A percentile compares a stretch with the other conserved stretches of the same genome.
Conservation (phyloP, 2,329 filamentous ascomycete species). For the Bertia moriformis region DNA sequence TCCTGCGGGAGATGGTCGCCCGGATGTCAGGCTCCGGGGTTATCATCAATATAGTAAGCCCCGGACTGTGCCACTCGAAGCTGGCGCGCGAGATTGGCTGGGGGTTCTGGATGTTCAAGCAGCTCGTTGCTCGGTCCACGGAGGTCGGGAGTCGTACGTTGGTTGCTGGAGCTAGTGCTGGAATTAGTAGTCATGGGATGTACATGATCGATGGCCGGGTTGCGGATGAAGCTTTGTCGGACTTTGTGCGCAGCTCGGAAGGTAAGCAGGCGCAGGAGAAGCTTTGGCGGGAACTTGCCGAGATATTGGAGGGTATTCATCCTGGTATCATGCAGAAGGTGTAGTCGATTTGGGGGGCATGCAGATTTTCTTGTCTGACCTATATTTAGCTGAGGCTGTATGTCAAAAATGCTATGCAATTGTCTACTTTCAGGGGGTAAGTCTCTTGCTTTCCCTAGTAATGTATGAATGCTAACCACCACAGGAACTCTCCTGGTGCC, state of each 20-base stretch:
- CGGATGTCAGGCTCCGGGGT: conserved; percentile 12
- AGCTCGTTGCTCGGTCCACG: conserved; percentile 11
- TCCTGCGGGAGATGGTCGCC: conserved; percentile 18
- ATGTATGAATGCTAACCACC: too few species aligned
- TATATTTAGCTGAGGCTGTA: too few species aligned
- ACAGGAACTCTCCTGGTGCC: too few species aligned
- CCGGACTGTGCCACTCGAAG: conserved; percentile 32
- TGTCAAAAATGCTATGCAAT: too few species aligned
- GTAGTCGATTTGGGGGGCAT: too few species aligned
- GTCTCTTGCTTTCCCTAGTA: too few species aligned
- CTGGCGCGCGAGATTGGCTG: conserved; percentile 5
- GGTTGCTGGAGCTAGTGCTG: conserved; percentile 19
- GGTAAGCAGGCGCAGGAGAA: not conserved
- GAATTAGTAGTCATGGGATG: conserved; percentile 20
- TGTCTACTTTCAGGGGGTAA: too few species aligned
- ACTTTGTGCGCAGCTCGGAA: not conserved
- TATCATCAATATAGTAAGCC: conserved; percentile 33
- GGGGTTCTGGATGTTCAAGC: too few species aligned
- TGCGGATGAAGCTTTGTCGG: not conserved
- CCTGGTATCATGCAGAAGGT: conserved; percentile 1
- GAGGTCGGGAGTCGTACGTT: conserved; percentile 24
- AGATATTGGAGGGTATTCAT: not conserved
- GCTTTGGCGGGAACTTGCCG: not conserved
- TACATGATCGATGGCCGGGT: not conserved
- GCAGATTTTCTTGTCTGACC: too few species aligned